Evolutionary conservation across 129 eudicot genomes (phyloP).

Genomic region (Artemisia tridentata): DNA sequence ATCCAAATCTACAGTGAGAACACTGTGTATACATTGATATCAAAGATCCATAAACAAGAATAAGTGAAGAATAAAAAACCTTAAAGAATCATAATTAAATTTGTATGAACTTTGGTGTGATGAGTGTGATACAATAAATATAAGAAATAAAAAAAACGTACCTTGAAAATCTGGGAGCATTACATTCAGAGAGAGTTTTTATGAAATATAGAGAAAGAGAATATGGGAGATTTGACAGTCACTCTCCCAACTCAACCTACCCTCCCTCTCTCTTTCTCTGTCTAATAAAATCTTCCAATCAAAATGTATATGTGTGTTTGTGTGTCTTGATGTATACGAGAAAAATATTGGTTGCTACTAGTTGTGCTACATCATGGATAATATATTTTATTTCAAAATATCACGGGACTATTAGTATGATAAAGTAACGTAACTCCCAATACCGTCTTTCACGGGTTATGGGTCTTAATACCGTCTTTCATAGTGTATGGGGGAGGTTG

Average conservation of each 20-base stretch:
- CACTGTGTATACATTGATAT: slow-evolving; percentile 15
- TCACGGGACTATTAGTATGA: too few relatives aligned
- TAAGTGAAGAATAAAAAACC: neutral
- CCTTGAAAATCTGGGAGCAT: slow-evolving; percentile 21
- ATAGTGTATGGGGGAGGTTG: too few relatives aligned
- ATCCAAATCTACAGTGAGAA: slow-evolving; percentile 19
- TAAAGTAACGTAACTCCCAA: too few relatives aligned
- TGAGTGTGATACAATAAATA: neutral
- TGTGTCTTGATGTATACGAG: slow-evolving; percentile 6
- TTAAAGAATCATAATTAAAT: neutral
- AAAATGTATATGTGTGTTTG: neutral
- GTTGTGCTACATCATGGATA: slow-evolving; percentile 4
- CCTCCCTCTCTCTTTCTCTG: neutral
- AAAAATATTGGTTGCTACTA: slow-evolving; percentile 11
- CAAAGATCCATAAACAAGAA: neutral
- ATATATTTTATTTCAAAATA: neutral
- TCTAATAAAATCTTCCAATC: too few relatives aligned
- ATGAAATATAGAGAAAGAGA: slow-evolving; percentile 6
- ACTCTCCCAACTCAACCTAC: neutral
- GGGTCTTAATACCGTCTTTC: too few relatives aligned
- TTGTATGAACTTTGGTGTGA: neutral
- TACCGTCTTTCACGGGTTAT: too few relatives aligned
- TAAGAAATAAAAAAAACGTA: neutral
- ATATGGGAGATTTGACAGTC: slow-evolving; percentile 19
- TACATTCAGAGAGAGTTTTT: neutral